A percentile compares a stretch with the other conserved stretches of the same genome.
Conservation (phyloP, 495 filamentous ascomycete genomes). For the Parathielavia hyrcaniae region DNA sequence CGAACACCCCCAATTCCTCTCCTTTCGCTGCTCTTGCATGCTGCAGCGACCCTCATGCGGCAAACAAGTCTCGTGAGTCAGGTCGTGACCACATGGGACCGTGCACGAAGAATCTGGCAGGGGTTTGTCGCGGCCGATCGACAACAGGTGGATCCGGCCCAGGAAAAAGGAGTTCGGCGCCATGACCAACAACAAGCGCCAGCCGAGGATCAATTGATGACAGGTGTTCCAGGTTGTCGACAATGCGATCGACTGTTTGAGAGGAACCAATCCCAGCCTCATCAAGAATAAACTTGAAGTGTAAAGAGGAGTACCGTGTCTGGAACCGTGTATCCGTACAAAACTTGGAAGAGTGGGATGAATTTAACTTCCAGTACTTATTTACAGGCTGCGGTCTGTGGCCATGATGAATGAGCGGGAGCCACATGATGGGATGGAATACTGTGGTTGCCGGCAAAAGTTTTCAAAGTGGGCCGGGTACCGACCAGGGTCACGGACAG, state of each 20-base stretch:
- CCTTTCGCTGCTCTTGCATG: neutral
- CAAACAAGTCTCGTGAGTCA: neutral
- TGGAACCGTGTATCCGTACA: too few relatives aligned
- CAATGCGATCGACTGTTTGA: slow-evolving; percentile 2
- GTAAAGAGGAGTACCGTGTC: neutral
- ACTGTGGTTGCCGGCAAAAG: too few relatives aligned
- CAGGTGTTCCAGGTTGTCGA: too few relatives aligned
- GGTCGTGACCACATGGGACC: too few relatives aligned
- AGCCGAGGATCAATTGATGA: slow-evolving; percentile 3
- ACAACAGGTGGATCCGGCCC: neutral
- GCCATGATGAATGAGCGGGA: too few relatives aligned
- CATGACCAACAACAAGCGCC: neutral
- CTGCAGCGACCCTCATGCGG: slow-evolving; percentile 1
- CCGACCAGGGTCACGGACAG: too few relatives aligned
- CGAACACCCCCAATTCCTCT: too few relatives aligned
- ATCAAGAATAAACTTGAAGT: neutral
- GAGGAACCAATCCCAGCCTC: neutral
- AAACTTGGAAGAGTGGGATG: too few relatives aligned
- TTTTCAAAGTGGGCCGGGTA: too few relatives aligned
- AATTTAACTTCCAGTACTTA: too few relatives aligned
- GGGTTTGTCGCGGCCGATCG: neutral
- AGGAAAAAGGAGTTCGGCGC: neutral
- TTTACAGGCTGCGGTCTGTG: too few relatives aligned
- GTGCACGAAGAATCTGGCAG: neutral
- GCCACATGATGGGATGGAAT: too few relatives aligned